phyloP scores from a whole-genome alignment of 2,329 filamentous ascomycete genomes.

The Nigrospora sphaerica region DNA sequence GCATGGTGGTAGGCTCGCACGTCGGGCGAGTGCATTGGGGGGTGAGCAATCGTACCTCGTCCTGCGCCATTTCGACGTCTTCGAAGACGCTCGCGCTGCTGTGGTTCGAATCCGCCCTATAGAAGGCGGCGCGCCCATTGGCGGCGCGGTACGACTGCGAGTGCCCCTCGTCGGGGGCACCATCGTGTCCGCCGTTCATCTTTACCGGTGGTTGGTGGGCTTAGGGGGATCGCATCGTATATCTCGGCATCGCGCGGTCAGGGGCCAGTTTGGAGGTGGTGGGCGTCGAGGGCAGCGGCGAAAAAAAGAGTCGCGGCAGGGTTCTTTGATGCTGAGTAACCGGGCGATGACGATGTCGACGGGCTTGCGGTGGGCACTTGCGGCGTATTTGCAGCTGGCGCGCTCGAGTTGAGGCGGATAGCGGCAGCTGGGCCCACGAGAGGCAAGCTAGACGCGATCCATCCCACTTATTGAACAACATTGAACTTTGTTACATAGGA shows the following conservation, averaged over 20 bases:
- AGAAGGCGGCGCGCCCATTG: slow-evolving; percentile 31
- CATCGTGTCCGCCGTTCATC: neutral
- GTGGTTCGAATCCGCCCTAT: slow-evolving; percentile 61
- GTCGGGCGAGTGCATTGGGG: slow-evolving; percentile 1
- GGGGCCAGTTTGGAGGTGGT: too few species aligned
- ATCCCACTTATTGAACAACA: too few species aligned
- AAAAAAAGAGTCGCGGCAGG: too few species aligned
- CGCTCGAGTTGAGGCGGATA: too few species aligned
- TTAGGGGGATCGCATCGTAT: neutral
- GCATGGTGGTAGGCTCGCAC: neutral
- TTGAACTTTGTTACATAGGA: too few species aligned
- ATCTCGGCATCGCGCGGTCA: too few species aligned
- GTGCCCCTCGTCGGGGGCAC: neutral
- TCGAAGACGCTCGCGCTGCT: slow-evolving; percentile 78
- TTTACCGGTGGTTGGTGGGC: neutral
- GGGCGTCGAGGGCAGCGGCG: too few species aligned
- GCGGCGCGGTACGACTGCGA: neutral
- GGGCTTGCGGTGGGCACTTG: neutral
- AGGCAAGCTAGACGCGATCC: too few species aligned
- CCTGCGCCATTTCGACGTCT: slow-evolving; percentile 97
- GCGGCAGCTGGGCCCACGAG: too few species aligned
- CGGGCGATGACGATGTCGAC: slow-evolving; percentile 1
- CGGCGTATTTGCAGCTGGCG: neutral
- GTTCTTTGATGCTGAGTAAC: neutral
- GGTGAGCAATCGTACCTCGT: slow-evolving; percentile 58